Evolutionary conservation across 2,329 filamentous ascomycete genomes (phyloP), one percentile per base, ranked within the genome.

Genomic region (Venturia effusa): DNA sequence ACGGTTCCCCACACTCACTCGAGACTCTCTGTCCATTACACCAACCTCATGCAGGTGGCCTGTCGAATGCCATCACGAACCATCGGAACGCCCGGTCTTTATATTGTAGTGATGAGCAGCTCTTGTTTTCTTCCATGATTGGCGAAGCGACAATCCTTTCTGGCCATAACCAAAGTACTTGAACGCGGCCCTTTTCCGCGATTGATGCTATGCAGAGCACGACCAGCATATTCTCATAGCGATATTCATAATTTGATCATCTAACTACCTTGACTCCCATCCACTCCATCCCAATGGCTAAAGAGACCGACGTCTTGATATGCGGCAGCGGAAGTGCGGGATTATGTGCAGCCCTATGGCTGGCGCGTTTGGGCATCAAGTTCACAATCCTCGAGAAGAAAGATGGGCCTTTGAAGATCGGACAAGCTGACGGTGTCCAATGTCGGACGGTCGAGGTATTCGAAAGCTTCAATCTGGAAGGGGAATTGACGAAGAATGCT

Each of bases 371-470:
- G 70, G 79, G 80, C n/a, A 76, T 87, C 66, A 72, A 74, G 30
- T 85, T 80, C 74, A 80, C 76, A 54, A 80, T 88, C 32, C 74
- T 88, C 0, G 86, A 88, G 68, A 78, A 77, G 6, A 79, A 82
- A 5, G 65, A 73, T 3, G 84, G 83, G 0, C 83, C 82, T 0
- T 76, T 88, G 61, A 69, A 76, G 48, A 77, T 80, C 57, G 85
- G 85, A 2, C 84, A 88, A 71, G 86, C 86, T 17, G 86, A 89
- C 67, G 83, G 83, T 1, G 76, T 88, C 2, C 84, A 89, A 73
- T 83, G 81, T 67, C 83, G 87, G 1, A 88, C 85, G 0, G 77
- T 89, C 1, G 86, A 91, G 72, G 88, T 90, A n/a, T 83, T 90
- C 64, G 86, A 91, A 68, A 84, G 82, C 7, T 87, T 91, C 66